Conservation (phyloP, 2,329 filamentous ascomycete species). For the Penicillium sp. region DNA sequence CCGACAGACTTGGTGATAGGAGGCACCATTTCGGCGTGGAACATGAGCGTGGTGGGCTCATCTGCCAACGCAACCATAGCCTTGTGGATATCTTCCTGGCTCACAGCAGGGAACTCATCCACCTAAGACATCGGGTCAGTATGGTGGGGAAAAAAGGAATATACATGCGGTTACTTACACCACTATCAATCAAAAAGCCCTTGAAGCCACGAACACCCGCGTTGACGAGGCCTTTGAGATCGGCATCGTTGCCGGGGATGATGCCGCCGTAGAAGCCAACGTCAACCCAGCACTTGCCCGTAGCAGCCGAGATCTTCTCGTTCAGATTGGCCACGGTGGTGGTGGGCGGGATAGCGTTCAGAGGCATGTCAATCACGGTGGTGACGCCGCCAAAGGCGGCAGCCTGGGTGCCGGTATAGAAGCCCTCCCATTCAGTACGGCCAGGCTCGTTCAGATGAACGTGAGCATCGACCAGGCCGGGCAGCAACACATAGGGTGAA, state of each 20-base stretch:
- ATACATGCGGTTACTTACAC: constrained; percentile 58
- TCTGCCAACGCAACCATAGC: constrained; percentile 80
- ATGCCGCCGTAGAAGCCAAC: constrained; percentile 98
- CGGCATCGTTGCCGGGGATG: constrained; percentile 79
- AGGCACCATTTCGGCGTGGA: constrained; percentile 98
- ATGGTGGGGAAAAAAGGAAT: neutral
- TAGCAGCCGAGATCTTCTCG: constrained; percentile 80
- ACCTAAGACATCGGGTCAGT: constrained; percentile 56
- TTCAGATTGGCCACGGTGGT: constrained; percentile 80
- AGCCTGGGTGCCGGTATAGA: constrained; percentile 89
- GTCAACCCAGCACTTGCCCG: constrained; percentile 93
- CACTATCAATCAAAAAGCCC: constrained; percentile 94
- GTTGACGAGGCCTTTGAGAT: constrained; percentile 76
- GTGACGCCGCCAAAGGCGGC: constrained; percentile 95
- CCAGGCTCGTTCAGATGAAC: constrained; percentile 97
- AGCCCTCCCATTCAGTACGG: constrained; percentile 97
- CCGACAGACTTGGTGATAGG: constrained; percentile 76
- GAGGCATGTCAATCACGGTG: constrained; percentile 94
- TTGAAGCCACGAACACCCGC: constrained; percentile 94
- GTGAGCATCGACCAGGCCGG: constrained; percentile 92
- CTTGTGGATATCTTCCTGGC: constrained; percentile 70
- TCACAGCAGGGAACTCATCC: constrained; percentile 93
- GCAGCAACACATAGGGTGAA: constrained; percentile 78
- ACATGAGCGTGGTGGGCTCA: constrained; percentile 89
- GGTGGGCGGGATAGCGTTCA: constrained; percentile 95